A percentile compares a stretch with the other conserved stretches of the same genome.
Conservation (phyloP, 2,329 filamentous ascomycete genomes). For the Teratosphaeria epicoccoides region DNA sequence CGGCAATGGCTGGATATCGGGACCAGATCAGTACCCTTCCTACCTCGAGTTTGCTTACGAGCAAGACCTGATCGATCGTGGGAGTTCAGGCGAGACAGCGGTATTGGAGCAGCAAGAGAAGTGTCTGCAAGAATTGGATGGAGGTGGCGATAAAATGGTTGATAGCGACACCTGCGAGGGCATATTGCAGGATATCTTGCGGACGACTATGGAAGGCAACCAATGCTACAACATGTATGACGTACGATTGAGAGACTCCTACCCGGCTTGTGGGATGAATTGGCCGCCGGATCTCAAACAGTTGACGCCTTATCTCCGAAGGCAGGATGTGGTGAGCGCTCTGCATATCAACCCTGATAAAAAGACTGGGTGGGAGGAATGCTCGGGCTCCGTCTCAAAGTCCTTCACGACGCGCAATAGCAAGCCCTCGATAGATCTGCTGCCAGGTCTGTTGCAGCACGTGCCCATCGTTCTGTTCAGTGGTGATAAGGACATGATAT, state of each 20-base stretch:
- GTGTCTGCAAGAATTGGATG: constrained; percentile 54
- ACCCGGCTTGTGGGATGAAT: constrained; percentile 86
- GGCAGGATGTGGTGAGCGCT: constrained; percentile 64
- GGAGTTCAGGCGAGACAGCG: constrained; percentile 52
- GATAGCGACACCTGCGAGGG: constrained; percentile 62
- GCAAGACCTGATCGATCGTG: constrained; percentile 59
- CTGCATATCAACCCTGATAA: constrained; percentile 76
- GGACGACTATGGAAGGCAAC: constrained; percentile 45
- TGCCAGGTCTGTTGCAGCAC: constrained; percentile 68
- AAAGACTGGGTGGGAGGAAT: constrained; percentile 83
- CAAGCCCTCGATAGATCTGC: constrained; percentile 58
- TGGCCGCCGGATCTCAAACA: constrained; percentile 80
- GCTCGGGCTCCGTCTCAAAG: constrained; percentile 64
- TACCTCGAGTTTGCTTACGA: constrained; percentile 77
- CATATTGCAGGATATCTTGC: constrained; percentile 64
- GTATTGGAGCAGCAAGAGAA: constrained; percentile 59
- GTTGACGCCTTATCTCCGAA: constrained; percentile 76
- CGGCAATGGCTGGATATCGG: constrained; percentile 95
- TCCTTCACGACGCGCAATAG: constrained; percentile 64
- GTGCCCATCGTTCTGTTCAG: constrained; percentile 81
- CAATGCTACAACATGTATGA: constrained; percentile 95
- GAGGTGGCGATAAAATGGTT: constrained; percentile 50
- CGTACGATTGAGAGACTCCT: constrained; percentile 69
- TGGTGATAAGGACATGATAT: constrained; percentile 87
- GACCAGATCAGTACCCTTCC: constrained; percentile 75